Conservation (phyloP, 352 stramenopile genomes). For the Saprolegnia diclina region DNA sequence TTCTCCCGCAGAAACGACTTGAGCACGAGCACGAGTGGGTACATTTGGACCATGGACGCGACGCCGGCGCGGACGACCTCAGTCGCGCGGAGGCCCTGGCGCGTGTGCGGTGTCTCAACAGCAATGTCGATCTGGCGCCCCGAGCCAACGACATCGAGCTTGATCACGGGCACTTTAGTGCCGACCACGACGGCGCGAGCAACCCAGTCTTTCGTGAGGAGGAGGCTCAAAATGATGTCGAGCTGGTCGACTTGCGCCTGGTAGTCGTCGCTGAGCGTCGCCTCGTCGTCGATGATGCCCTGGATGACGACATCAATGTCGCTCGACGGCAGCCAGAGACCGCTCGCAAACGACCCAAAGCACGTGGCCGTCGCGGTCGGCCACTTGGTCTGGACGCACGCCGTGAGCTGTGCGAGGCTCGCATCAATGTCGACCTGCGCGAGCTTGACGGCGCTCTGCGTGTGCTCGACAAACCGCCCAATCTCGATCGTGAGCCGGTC, state of each 20-base stretch:
- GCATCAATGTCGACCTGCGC: conserved; percentile 57
- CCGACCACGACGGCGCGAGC: conserved; percentile 75
- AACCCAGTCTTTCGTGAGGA: conserved; percentile 64
- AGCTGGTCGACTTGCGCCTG: conserved; percentile 38
- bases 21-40: conserved; percentile 77
- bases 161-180: conserved; percentile 82
- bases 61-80: conserved; percentile 77
- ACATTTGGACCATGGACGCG: conserved; percentile 51
- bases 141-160: conserved; percentile 56
- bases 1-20: conserved; percentile 85
- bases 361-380: conserved; percentile 60
- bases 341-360: conserved; percentile 82
- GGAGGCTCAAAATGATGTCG: conserved; percentile 44
- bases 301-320: conserved; percentile 88
- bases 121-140: conserved; percentile 81
- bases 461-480: conserved; percentile 56
- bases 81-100: conserved; percentile 72
- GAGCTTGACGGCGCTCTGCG: conserved; percentile 45
- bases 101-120: conserved; percentile 81
- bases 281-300: conserved; percentile 31
- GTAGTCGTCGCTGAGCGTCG: conserved; percentile 26
- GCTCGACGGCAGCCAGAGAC: conserved; percentile 81
- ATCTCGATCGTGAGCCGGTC: conserved; percentile 53
- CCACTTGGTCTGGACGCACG: conserved; percentile 64
- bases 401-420: conserved; percentile 61